A percentile compares a stretch with the other conserved stretches of the same genome.
These are phyloP conservation scores for Desmodesmus armatus DNA, from an alignment of 139 green algal species.

Conservation along the genomic window DNA sequence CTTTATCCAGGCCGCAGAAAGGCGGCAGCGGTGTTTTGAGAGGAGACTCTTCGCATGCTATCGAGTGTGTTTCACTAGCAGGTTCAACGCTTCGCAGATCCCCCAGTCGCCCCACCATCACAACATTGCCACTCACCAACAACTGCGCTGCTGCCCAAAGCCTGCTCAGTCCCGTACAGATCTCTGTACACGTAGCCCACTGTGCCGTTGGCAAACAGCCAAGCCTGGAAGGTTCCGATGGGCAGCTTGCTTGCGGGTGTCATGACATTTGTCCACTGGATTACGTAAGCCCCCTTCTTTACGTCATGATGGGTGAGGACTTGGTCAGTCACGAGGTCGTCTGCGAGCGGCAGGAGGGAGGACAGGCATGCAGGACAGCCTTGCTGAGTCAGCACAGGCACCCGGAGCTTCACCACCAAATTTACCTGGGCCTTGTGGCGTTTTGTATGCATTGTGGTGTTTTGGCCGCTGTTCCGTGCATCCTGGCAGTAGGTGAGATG, in stretches of 20 bases:
- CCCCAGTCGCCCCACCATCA: not conserved
- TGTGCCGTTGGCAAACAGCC: not conserved
- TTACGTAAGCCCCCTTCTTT: not conserved
- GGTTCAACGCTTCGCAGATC: not conserved
- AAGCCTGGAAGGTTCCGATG: slow-evolving; percentile 27
- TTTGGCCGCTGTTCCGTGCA: no score
- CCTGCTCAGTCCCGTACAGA: slow-evolving; percentile 2
- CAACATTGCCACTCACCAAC: not conserved
- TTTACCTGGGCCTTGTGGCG: not conserved
- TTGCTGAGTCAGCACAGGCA: not conserved
- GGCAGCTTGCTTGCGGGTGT: not conserved
- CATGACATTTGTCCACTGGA: slow-evolving; percentile 40
- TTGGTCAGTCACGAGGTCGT: slow-evolving; percentile 11
- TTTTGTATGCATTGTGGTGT: not conserved
- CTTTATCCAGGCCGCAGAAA: not conserved
- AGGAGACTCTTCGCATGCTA: not conserved
- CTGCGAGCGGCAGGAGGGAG: not conserved
- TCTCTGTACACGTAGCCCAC: slow-evolving; percentile 33
- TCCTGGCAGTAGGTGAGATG: no score
- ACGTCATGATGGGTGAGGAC: slow-evolving; percentile 13
- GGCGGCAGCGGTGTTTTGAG: not conserved
- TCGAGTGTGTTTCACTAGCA: not conserved
- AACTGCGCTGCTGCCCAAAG: not conserved
- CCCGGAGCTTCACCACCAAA: not conserved
- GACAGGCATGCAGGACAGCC: not conserved